Evolutionary conservation across 345 rosid species (phyloP).

Genomic region (Moricandia arvensis): DNA sequence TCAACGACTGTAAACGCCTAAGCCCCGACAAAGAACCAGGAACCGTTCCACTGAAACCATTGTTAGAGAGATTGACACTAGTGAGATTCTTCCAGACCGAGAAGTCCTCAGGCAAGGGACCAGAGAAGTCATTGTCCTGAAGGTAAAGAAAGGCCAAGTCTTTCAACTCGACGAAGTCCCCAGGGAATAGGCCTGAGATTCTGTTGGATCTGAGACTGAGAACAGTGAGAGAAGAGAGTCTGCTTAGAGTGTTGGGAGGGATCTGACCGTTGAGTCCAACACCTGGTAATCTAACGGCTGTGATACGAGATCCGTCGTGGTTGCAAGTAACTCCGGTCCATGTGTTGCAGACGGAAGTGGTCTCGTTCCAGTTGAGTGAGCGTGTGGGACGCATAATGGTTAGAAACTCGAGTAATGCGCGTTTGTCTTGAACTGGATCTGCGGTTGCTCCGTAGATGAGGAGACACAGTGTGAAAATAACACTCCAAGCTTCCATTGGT

Average conservation of each 20-base stretch:
- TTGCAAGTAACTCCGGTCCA: slow-evolving; percentile 92
- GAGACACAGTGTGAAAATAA: not conserved
- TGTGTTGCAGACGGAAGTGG: slow-evolving; percentile 52
- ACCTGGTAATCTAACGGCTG: slow-evolving; percentile 80
- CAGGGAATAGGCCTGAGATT: slow-evolving; percentile 64
- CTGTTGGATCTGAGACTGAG: slow-evolving; percentile 88
- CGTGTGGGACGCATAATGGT: slow-evolving; percentile 61
- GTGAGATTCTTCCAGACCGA: slow-evolving; percentile 77
- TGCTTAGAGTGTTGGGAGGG: slow-evolving; percentile 74
- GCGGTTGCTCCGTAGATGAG: slow-evolving; percentile 26
- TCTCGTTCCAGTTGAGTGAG: slow-evolving; percentile 65
- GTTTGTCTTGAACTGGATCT: slow-evolving; percentile 68
- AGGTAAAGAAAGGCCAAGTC: slow-evolving; percentile 75
- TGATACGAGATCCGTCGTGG: slow-evolving; percentile 54
- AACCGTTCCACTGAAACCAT: slow-evolving; percentile 64
- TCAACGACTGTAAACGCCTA: slow-evolving; percentile 52
- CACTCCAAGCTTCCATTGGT: slow-evolving; percentile 32
- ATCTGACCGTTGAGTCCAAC: slow-evolving; percentile 80
- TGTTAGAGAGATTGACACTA: slow-evolving; percentile 68
- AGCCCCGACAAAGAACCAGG: slow-evolving; percentile 60
- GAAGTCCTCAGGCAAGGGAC: slow-evolving; percentile 66
- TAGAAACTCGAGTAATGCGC: slow-evolving; percentile 78
- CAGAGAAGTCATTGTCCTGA: slow-evolving; percentile 69
- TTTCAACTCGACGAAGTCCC: slow-evolving; percentile 60
- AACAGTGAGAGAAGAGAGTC: slow-evolving; percentile 66